A percentile compares a stretch with the other conserved stretches of the same genome.
phyloP scores from a whole-genome alignment of 2,329 filamentous ascomycete genomes.

The Didymella keratinophila region DNA sequence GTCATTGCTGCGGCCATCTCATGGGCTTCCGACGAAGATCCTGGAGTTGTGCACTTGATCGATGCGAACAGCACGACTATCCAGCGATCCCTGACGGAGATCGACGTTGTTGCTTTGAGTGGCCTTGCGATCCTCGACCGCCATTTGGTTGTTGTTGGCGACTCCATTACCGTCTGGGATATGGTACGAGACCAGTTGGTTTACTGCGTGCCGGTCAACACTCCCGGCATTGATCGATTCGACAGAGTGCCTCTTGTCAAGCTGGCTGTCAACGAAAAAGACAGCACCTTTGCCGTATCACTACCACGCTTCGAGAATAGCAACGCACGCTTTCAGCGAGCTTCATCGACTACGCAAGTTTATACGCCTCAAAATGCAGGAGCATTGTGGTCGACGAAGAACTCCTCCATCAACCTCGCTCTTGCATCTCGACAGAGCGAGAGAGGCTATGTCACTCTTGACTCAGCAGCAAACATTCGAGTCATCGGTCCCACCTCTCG shows the following conservation, averaged over 20 bases:
- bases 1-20: constrained; percentile 47
- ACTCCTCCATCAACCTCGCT: constrained; percentile 68
- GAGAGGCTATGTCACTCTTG: constrained; percentile 77
- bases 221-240: constrained; percentile 40
- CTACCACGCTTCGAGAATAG: constrained; percentile 48
- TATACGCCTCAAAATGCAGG: constrained; percentile 69
- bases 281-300: constrained; percentile 55
- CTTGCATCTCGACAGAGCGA: constrained; percentile 70
- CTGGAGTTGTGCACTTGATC: constrained; percentile 76
- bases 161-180: constrained; percentile 81
- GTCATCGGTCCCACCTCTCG: constrained; percentile 46
- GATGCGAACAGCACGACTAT: constrained; percentile 74
- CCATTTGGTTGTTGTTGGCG: constrained; percentile 77
- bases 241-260: constrained; percentile 58
- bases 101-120: constrained; percentile 71
- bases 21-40: constrained; percentile 52
- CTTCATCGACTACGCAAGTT: constrained; percentile 63
- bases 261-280: constrained; percentile 72
- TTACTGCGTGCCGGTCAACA: constrained; percentile 67
- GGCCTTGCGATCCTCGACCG: constrained; percentile 76
- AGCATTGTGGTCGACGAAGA: constrained; percentile 65
- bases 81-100: constrained; percentile 70
- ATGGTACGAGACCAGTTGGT: constrained; percentile 78
- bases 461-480: constrained; percentile 77
- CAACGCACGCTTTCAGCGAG: constrained; percentile 49